Percentiles rank a stretch among this genome's conserved stretches.
These are phyloP conservation scores for Hymenoscyphus occultus DNA, from an alignment of 2,329 filamentous ascomycete species.

Conservation along the genomic window DNA sequence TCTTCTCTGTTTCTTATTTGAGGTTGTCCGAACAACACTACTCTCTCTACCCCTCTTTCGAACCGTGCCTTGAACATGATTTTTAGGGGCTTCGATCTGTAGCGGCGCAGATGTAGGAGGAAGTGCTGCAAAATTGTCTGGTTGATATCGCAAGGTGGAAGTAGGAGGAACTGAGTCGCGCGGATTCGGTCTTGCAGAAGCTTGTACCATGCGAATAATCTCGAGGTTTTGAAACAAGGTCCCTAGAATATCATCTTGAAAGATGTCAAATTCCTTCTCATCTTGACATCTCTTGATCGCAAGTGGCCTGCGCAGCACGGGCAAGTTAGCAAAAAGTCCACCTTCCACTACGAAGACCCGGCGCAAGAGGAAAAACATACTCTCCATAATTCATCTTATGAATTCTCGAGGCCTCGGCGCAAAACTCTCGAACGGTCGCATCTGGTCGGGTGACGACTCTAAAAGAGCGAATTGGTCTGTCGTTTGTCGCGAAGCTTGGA, in stretches of 20 bases:
- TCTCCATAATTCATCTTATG: constrained; percentile 35
- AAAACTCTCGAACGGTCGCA: constrained; percentile 34
- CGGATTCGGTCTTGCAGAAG: constrained; percentile 23
- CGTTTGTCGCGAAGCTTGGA: constrained; percentile 20
- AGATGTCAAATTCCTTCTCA: constrained; percentile 35
- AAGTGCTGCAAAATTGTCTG: constrained; percentile 4
- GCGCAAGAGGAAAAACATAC: constrained; percentile 24
- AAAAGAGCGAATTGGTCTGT: constrained; percentile 33
- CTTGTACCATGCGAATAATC: constrained; percentile 33
- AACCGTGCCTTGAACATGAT: background rate
- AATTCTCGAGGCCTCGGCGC: constrained; percentile 31
- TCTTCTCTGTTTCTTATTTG: constrained; percentile 32
- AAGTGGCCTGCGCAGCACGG: constrained; percentile 27
- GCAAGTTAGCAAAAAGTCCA: constrained; percentile 15
- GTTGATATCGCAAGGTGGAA: constrained; percentile 34
- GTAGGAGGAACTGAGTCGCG: constrained; percentile 36
- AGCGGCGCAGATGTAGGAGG: constrained; percentile 1
- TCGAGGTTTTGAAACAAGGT: constrained; percentile 29
- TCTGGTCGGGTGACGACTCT: constrained; percentile 33
- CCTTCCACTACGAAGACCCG: background rate
- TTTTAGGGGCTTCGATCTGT: background rate
- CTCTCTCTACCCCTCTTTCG: constrained; percentile 30
- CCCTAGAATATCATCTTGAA: constrained; percentile 31
- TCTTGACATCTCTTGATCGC: constrained; percentile 36
- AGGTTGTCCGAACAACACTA: constrained; percentile 17